A percentile compares a stretch with the other conserved stretches of the same genome.
phyloP scores from a whole-genome alignment of 805 yeast species.

The Saturnispora zaruensis region DNA sequence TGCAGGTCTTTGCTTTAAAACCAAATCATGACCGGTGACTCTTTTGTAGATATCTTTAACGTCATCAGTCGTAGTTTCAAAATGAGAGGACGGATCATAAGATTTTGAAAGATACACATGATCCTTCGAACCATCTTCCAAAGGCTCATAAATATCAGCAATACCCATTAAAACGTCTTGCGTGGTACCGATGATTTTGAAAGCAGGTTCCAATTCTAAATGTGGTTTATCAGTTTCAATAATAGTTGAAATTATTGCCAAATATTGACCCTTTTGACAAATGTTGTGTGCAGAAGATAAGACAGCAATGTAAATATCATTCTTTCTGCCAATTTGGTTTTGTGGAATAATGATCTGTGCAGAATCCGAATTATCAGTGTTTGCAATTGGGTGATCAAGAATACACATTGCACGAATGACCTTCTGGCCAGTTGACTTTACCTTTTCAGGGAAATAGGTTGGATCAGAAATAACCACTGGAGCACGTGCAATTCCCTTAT shows the following conservation, averaged over 20 bases:
- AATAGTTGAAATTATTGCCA: slow-evolving; percentile 91
- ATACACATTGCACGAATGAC: slow-evolving; percentile 85
- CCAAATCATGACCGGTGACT: slow-evolving; percentile 86
- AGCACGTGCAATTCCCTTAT: slow-evolving; percentile 86
- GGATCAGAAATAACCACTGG: slow-evolving; percentile 96
- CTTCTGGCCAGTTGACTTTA: slow-evolving; percentile 59
- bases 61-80: slow-evolving; percentile 93
- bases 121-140: slow-evolving; percentile 71
- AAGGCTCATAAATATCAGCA: slow-evolving; percentile 83
- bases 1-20: slow-evolving; percentile 65
- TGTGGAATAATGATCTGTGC: slow-evolving; percentile 94
- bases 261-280: slow-evolving; percentile 76
- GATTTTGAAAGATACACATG: slow-evolving; percentile 78
- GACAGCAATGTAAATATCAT: slow-evolving; percentile 90
- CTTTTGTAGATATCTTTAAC: slow-evolving; percentile 90
- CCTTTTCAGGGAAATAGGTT: slow-evolving; percentile 86
- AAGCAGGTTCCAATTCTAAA: slow-evolving; percentile 86
- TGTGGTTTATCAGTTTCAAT: slow-evolving; percentile 92
- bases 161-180: slow-evolving; percentile 89
- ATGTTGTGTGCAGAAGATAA: slow-evolving; percentile 86
- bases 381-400: slow-evolving; percentile 80
- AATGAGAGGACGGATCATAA: slow-evolving; percentile 91
- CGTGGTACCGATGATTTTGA: slow-evolving; percentile 73
- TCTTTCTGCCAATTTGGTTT: slow-evolving; percentile 84
- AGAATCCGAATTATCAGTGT: slow-evolving; percentile 76